Evolutionary conservation across 768 basidiomycete species (phyloP).

Genomic region (Xerocomus potaroensis): DNA sequence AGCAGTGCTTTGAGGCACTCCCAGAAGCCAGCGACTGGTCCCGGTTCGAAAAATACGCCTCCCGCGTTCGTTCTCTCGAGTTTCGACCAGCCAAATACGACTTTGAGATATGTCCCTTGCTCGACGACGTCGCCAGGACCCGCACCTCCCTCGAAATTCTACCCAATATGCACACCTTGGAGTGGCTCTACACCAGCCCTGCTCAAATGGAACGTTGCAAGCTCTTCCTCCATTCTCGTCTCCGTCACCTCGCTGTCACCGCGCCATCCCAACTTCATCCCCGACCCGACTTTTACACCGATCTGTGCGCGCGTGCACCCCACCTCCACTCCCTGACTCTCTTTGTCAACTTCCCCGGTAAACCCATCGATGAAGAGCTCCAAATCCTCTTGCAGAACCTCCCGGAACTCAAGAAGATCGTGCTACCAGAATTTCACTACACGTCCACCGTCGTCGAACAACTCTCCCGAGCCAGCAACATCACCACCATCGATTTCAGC

Average conservation of each 20-base stretch:
- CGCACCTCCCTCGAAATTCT: conserved; percentile 50
- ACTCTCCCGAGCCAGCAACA: conserved; percentile 40
- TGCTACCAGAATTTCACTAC: conserved; percentile 49
- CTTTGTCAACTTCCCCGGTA: conserved; percentile 38
- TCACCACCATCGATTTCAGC: conserved; percentile 50
- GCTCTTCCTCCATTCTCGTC: conserved; percentile 54
- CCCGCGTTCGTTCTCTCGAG: conserved; percentile 41
- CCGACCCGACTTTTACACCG: conserved; percentile 27
- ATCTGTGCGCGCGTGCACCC: conserved; percentile 49
- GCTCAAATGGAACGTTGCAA: conserved; percentile 36
- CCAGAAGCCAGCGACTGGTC: conserved; percentile 51
- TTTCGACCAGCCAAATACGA: conserved; percentile 13
- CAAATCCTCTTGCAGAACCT: conserved; percentile 38
- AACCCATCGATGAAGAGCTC: conserved; percentile 38
- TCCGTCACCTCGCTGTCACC: conserved; percentile 38
- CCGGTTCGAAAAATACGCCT: conserved; percentile 50
- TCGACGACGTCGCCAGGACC: conserved; percentile 55
- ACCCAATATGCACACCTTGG: conserved; percentile 49
- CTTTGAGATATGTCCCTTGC: conserved; percentile 13
- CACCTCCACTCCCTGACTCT: conserved; percentile 45
- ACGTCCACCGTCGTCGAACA: conserved; percentile 45
- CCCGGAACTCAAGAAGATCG: conserved; percentile 42
- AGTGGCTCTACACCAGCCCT: conserved; percentile 37
- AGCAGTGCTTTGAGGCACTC: conserved; percentile 38
- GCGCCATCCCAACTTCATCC: conserved; percentile 18